Evolutionary conservation across 2,329 filamentous ascomycete genomes (phyloP).

Genomic region (Epichloe sp.): DNA sequence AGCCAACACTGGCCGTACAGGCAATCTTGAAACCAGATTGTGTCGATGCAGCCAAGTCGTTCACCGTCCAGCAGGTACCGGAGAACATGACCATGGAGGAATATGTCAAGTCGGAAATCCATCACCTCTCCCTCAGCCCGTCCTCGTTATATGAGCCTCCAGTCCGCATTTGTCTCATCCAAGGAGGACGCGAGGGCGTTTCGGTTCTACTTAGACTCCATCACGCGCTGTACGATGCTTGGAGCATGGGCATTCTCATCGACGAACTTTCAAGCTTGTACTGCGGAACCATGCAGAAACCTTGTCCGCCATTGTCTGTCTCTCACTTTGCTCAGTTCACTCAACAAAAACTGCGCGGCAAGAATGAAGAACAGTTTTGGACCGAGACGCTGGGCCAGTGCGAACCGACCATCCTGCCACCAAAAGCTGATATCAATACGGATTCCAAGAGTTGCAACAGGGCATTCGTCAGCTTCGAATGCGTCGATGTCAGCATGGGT

Average conservation of each 20-base stretch:
- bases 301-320: not conserved
- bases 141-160: not conserved
- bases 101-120: not conserved
- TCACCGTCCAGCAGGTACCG: not conserved
- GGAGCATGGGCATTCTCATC: not conserved
- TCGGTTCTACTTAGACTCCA: not conserved
- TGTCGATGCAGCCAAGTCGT: not conserved
- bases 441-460: not conserved
- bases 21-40: not conserved
- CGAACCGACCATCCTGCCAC: not conserved
- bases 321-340: not conserved
- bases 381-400: not conserved
- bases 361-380: not conserved
- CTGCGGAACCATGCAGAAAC: not conserved
- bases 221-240: not conserved
- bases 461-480: slow-evolving; percentile 1
- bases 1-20: not conserved
- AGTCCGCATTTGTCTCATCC: not conserved
- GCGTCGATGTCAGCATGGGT: not conserved
- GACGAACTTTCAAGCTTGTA: not conserved
- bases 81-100: not conserved
- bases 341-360: too few species aligned
- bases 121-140: not conserved
- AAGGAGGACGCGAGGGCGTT: not conserved
- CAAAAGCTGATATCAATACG: not conserved